A percentile compares a stretch with the other conserved stretches of the same genome.
Conservation (phyloP, 148 eudicot species). For the Nepenthes mirabilis region DNA sequence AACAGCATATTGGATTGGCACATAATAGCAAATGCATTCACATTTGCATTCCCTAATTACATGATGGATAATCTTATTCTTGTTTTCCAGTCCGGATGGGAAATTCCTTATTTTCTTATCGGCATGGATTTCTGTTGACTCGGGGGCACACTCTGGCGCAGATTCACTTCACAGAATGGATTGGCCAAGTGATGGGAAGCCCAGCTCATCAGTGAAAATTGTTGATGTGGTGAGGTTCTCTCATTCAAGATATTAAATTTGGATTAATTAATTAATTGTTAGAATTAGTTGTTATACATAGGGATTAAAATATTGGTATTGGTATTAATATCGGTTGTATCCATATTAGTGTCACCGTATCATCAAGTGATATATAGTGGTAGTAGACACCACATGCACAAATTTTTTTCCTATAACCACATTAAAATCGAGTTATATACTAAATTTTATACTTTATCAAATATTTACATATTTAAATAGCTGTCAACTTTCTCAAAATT, state of each 20-base stretch:
- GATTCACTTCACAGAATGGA: slow-evolving; percentile 77
- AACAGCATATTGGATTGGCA: too few relatives aligned
- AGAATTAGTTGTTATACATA: neutral
- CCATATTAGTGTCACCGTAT: too few relatives aligned
- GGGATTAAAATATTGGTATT: too few relatives aligned
- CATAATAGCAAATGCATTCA: too few relatives aligned
- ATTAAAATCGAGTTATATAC: too few relatives aligned
- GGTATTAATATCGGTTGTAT: too few relatives aligned
- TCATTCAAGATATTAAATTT: slow-evolving; percentile 6
- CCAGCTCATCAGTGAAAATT: slow-evolving; percentile 26
- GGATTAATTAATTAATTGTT: neutral
- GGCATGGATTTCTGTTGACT: slow-evolving; percentile 61
- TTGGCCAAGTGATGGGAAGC: slow-evolving; percentile 53
- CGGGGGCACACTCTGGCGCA: slow-evolving; percentile 77
- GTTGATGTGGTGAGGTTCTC: slow-evolving; percentile 41
- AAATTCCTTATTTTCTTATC: slow-evolving; percentile 72
- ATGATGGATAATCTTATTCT: neutral
- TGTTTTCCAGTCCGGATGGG: slow-evolving; percentile 77
- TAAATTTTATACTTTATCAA: too few relatives aligned
- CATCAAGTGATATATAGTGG: too few relatives aligned
- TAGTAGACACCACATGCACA: too few relatives aligned
- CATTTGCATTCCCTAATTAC: neutral
- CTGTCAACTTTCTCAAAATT: too few relatives aligned
- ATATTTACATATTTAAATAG: too few relatives aligned
- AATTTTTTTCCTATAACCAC: too few relatives aligned